These are phyloP conservation scores for Myochromella boudieri DNA, from an alignment of 768 basidiomycete genomes.

Conservation along the genomic window DNA sequence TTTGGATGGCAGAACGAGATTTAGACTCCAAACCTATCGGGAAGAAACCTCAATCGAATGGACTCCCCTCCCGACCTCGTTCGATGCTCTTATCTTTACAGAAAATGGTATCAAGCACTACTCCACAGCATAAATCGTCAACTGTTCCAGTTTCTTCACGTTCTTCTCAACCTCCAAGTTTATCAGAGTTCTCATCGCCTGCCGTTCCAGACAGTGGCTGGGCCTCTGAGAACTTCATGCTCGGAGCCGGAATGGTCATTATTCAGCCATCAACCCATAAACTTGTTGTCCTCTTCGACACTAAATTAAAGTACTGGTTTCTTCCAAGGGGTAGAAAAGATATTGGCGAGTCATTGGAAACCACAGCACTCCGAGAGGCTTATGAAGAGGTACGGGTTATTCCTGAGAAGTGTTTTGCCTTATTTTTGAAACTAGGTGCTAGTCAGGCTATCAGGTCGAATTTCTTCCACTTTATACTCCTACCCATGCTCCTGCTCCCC, in stretches of 20 bases:
- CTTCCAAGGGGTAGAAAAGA: slow-evolving; percentile 69
- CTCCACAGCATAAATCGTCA: not conserved
- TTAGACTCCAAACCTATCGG: no score
- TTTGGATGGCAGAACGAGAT: not conserved
- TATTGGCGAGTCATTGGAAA: slow-evolving; percentile 59
- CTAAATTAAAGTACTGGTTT: slow-evolving; percentile 43
- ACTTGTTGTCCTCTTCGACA: slow-evolving; percentile 51
- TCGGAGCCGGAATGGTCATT: slow-evolving; percentile 64
- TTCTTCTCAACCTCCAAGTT: not conserved
- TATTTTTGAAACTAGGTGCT: not conserved
- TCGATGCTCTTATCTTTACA: not conserved
- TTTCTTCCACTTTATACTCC: slow-evolving; percentile 16
- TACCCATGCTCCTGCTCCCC: slow-evolving; percentile 17
- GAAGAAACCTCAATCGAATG: not conserved
- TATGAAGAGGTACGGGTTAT: slow-evolving; percentile 57
- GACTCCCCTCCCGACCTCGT: not conserved
- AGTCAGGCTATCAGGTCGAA: slow-evolving; percentile 19
- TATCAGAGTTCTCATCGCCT: slow-evolving; percentile 41
- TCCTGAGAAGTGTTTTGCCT: not conserved
- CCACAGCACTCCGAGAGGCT: slow-evolving; percentile 60
- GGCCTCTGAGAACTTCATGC: slow-evolving; percentile 50
- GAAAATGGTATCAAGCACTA: not conserved
- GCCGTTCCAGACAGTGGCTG: slow-evolving; percentile 45
- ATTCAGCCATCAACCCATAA: slow-evolving; percentile 57
- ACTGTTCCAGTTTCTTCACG: not conserved